Base-by-base conservation (phyloP, 2,329 filamentous ascomycete genomes). In the Fusarium denticulatum region DNA sequence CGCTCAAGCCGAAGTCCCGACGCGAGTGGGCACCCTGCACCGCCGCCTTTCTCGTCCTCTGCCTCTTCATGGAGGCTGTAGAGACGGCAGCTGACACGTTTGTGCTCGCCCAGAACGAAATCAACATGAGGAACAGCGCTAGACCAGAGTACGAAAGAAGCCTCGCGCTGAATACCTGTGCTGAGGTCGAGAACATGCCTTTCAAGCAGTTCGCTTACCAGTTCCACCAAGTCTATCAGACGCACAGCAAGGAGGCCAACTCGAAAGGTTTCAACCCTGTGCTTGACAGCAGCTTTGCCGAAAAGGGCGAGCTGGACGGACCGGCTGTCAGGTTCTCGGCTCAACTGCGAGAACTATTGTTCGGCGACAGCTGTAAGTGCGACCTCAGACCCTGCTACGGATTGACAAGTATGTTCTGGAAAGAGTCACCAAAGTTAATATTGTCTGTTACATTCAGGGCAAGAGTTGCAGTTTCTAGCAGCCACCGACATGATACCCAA, bases 201-300 rank as follows among this genome's bases (percentile, higher is more conserved):
- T 90, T 90, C 76, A 87, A 86, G 79, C 88, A 90, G 79, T 89
- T 90, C 75, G 87, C 86, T 7, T 88, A 87, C 71, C 88, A 89
- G 79, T 90, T 90, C 77, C 88, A 90, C 78, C 85, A 89, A 76
- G 83, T 89, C 63, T 90, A 89, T 75, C 87, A 89, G 81, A 90
- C 88, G 26, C 87, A 89, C 77, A 84, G 82, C 61, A 83, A 82
- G 72, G 86, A 89, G 69, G 82, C 82, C 7, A 83, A 84, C 47
- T 78, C 83, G 13, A 86, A 82, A 78, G 82, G 87, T 55, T 90
- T 89, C 76, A 90, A 90, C 73, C 88, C 88, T 24, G 78, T 90
- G n/a, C 72, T 86, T 13, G 87, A 89, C 72, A 79, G 82, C 50
- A 78, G 78, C 45, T 82, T 83, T 57, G 78, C 82, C 26, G 80